phyloP scores from a whole-genome alignment of 2,329 filamentous ascomycete species.

The Paracamarosporium sp. region DNA sequence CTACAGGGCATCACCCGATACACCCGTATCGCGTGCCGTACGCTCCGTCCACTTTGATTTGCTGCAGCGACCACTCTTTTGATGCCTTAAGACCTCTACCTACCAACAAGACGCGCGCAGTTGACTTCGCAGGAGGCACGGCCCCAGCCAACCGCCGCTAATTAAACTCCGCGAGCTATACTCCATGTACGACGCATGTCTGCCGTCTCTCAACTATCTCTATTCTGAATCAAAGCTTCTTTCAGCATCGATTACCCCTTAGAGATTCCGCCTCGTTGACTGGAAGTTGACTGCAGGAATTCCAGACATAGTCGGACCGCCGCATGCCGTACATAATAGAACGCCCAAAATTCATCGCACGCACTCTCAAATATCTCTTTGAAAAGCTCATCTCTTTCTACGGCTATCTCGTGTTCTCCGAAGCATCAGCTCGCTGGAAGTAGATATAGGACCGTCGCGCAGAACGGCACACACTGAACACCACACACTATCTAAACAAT shows the following conservation, averaged over 20 bases:
- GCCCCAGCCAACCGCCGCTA: background rate
- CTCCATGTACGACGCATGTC: background rate
- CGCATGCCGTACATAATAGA: background rate
- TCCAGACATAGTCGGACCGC: background rate
- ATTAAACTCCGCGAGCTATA: background rate
- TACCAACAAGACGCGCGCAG: background rate
- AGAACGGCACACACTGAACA: no score
- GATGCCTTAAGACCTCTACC: no score
- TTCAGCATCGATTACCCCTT: background rate
- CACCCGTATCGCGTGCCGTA: no score
- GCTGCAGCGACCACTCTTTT: no score
- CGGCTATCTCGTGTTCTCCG: background rate
- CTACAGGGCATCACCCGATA: no score
- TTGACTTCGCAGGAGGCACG: background rate
- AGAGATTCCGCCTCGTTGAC: background rate
- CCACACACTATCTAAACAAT: no score
- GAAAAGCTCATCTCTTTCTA: background rate
- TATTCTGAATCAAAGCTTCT: background rate
- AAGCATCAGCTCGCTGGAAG: no score
- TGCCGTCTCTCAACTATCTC: background rate
- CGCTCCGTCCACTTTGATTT: no score
- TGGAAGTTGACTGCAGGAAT: background rate
- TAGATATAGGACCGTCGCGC: no score
- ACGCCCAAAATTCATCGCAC: no score
- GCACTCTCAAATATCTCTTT: background rate